Conservation (phyloP, 139 green algal species). For the Coccomyxa sp. region DNA sequence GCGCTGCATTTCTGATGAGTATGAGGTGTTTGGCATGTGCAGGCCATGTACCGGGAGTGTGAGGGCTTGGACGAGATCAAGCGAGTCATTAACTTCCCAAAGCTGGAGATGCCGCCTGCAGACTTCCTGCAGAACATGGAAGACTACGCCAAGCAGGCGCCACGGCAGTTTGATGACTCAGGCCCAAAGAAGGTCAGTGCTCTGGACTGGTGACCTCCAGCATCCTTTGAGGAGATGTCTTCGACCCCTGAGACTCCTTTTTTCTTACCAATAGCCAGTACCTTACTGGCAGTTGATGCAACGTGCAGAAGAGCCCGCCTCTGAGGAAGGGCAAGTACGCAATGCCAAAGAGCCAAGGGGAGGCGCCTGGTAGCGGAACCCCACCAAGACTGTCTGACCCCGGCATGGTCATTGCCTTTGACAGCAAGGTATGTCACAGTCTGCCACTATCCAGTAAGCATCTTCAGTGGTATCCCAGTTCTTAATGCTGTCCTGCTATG, state of each 20-base stretch:
- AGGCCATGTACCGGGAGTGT: conserved; percentile 47
- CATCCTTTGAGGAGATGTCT: neutral
- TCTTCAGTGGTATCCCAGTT: neutral
- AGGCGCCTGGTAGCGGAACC: neutral
- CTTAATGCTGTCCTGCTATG: neutral
- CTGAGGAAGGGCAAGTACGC: conserved; percentile 42
- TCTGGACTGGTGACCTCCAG: conserved; percentile 5
- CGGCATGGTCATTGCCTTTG: conserved; percentile 32
- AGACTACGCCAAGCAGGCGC: conserved; percentile 67
- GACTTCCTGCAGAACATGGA: conserved; percentile 90
- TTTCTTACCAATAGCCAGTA: neutral
- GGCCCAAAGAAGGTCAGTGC: neutral
- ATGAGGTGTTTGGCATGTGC: neutral
- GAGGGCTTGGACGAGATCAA: conserved; percentile 40
- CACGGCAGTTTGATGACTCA: conserved; percentile 20
- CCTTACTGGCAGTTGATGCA: neutral
- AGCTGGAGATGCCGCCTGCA: conserved; percentile 59
- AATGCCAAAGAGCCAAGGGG: neutral
- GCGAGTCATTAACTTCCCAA: conserved; percentile 58
- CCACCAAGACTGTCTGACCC: conserved; percentile 14
- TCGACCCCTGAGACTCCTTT: neutral
- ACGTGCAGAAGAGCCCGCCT: conserved; percentile 25
- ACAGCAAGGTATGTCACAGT: conserved; percentile 2
- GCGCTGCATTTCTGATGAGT: neutral
- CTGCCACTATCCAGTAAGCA: neutral